phyloP scores from a whole-genome alignment of 352 stramenopile genomes.

The Pythium phragmitis region DNA sequence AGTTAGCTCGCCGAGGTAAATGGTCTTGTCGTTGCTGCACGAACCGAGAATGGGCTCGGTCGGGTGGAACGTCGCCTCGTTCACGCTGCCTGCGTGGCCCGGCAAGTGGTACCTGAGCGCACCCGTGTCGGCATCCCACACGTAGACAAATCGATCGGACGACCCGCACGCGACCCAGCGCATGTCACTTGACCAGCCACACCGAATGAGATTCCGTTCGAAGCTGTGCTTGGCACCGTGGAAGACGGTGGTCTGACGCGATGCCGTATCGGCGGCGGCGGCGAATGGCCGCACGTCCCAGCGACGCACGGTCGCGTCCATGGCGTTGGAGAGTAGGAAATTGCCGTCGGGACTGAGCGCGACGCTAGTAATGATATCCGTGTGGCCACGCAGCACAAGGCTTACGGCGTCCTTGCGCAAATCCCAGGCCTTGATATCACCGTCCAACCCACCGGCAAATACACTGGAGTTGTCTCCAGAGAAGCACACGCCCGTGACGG shows the following conservation, averaged over 20 bases:
- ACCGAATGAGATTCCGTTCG: conserved; percentile 93
- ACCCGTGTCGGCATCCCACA: conserved; percentile 92
- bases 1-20: conserved; percentile 79
- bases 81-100: conserved; percentile 93
- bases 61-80: conserved; percentile 92
- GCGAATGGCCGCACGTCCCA: conserved; percentile 94
- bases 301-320: conserved; percentile 91
- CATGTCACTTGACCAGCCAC: conserved; percentile 89
- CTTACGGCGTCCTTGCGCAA: conserved; percentile 82
- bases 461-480: conserved; percentile 84
- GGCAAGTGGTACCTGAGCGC: conserved; percentile 93
- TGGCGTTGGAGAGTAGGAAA: conserved; percentile 93
- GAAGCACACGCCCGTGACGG: conserved; percentile 90
- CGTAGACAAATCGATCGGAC: conserved; percentile 92
- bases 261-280: conserved; percentile 24
- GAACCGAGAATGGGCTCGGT: conserved; percentile 83
- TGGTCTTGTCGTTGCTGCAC: conserved; percentile 84
- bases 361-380: conserved; percentile 94
- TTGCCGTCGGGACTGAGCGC: conserved; percentile 92
- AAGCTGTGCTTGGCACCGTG: conserved; percentile 91
- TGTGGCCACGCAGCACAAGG: conserved; percentile 88
- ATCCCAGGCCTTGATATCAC: conserved; percentile 93
- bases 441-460: conserved; percentile 92
- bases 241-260: conserved; percentile 58
- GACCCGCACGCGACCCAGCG: conserved; percentile 86